Conservation (phyloP, 1,284 basidiomycete species). For the Puccinia coronata region DNA sequence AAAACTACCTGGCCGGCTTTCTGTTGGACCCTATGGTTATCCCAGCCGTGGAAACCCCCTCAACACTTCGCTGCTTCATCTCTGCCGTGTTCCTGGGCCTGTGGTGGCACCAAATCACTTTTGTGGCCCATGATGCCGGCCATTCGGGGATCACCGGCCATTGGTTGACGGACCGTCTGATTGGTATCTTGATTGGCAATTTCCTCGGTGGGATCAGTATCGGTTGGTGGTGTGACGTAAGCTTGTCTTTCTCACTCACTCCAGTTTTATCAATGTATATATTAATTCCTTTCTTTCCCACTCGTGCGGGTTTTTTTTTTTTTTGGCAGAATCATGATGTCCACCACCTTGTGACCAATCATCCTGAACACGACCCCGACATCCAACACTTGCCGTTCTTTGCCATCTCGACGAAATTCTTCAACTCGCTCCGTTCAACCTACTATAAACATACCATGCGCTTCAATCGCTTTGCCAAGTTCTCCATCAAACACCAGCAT, state of each 20-base stretch:
- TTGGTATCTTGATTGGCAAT: slow-evolving; percentile 79
- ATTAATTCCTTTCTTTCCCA: slow-evolving; percentile 34
- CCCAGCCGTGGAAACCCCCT: slow-evolving; percentile 54
- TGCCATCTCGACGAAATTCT: slow-evolving; percentile 84
- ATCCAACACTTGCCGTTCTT: slow-evolving; percentile 97
- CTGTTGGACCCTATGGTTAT: slow-evolving; percentile 28
- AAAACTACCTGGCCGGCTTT: background rate
- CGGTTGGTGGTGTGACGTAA: slow-evolving; percentile 95
- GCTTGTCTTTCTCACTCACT: slow-evolving; percentile 58
- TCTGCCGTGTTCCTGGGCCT: slow-evolving; percentile 78
- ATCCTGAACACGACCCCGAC: slow-evolving; percentile 87
- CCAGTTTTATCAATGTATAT: background rate
- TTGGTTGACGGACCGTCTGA: slow-evolving; percentile 76
- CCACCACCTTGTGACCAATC: slow-evolving; percentile 95
- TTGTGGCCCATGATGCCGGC: slow-evolving; percentile 90
- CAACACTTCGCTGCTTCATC: slow-evolving; percentile 64
- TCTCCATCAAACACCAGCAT: slow-evolving; percentile 62
- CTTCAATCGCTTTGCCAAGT: slow-evolving; percentile 68
- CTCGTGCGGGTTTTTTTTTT: too few species aligned
- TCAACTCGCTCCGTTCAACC: slow-evolving; percentile 82
- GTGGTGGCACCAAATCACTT: slow-evolving; percentile 92
- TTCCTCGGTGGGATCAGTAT: slow-evolving; percentile 89
- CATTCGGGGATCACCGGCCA: slow-evolving; percentile 89
- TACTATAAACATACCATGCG: slow-evolving; percentile 88
- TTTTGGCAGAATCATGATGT: slow-evolving; percentile 98